Base-by-base conservation (phyloP, 2,329 filamentous ascomycete genomes). In the Coleophoma eucalyptorum region DNA sequence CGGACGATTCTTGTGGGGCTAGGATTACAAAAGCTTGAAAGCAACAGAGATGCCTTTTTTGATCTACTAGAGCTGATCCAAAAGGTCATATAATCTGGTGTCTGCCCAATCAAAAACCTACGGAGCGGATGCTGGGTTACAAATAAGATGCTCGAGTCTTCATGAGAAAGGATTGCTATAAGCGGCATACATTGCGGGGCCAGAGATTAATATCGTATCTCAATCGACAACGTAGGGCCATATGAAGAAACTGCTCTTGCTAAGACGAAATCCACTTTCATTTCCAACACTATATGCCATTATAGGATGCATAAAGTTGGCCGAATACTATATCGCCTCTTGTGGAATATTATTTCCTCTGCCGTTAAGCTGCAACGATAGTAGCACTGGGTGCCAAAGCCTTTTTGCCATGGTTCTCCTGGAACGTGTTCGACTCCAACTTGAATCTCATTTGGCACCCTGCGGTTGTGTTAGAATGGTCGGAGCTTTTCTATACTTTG, bases 51-150 rank as follows among this genome's bases (percentile, higher is more conserved):
- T 47, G 72, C 75, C 0, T 87, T 86, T 61, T 84, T 86, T 61
- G 83, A 87, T 58, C 66, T 87, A 5, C 66, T 88, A 40, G 84
- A 87, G 58, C 67, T 88, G 41, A 74, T 82, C 12, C 75, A 82
- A 53, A 77, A 80, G 57, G 76, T 84, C 33, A 55, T 66, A 38
- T 66, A 53, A 62, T 10, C 18, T 19, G 43, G 20, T 11, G 3
- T 20, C 37, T 20, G 26, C 26, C 26, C 26, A 26, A 26, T 6
- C 5, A 26, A 26, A 8, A 26, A 26, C 6, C 10, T 26, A 5
- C 10, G 26, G 26, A 26, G 26, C 26, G 26, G 2, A 26, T 26
- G 10, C 26, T 8, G 3, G 5, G 10, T 26, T 26, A 26, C 26
- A 26, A 26, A 26, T 5, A 26, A 26, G 26, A 26, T 26, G 6